Conservation (phyloP, 192 early-diverging fungal genomes). For the Lobosporangium transversale region DNA sequence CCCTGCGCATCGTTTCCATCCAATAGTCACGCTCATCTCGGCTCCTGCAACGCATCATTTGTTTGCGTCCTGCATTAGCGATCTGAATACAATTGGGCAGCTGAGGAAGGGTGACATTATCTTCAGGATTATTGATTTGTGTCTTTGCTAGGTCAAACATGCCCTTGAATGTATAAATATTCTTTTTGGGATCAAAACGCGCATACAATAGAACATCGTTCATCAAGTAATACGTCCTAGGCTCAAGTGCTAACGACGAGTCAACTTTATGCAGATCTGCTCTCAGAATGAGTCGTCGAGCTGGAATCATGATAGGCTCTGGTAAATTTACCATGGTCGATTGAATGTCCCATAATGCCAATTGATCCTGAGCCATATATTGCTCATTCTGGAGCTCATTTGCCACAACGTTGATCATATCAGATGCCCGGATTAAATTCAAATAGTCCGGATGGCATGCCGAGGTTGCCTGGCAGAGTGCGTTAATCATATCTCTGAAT, state of each 20-base stretch:
- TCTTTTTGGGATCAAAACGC: constrained; percentile 52
- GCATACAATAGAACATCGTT: constrained; percentile 46
- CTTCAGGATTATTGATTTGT: constrained; percentile 48
- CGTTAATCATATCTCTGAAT: constrained; percentile 31
- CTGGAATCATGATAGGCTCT: constrained; percentile 44
- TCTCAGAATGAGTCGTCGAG: constrained; percentile 32
- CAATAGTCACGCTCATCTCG: constrained; percentile 47
- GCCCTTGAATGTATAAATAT: constrained; percentile 43
- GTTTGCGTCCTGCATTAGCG: constrained; percentile 37
- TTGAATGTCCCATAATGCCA: constrained; percentile 42
- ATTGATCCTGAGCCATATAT: constrained; percentile 31
- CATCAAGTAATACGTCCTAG: constrained; percentile 42
- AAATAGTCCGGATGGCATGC: constrained; percentile 36
- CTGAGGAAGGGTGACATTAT: constrained; percentile 39
- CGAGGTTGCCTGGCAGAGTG: constrained; percentile 37
- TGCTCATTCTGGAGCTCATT: constrained; percentile 27
- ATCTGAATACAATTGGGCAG: constrained; percentile 47
- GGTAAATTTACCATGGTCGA: constrained; percentile 33
- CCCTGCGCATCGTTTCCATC: constrained; percentile 48
- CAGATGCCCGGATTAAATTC: constrained; percentile 34
- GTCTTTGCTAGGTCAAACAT: constrained; percentile 44
- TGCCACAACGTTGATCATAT: constrained; percentile 15
- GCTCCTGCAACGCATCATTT: constrained; percentile 52
- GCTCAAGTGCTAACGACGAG: constrained; percentile 34
- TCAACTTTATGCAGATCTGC: constrained; percentile 48